These are phyloP conservation scores for Ramaria rubella DNA, from an alignment of 768 basidiomycete species.

Conservation along the genomic window DNA sequence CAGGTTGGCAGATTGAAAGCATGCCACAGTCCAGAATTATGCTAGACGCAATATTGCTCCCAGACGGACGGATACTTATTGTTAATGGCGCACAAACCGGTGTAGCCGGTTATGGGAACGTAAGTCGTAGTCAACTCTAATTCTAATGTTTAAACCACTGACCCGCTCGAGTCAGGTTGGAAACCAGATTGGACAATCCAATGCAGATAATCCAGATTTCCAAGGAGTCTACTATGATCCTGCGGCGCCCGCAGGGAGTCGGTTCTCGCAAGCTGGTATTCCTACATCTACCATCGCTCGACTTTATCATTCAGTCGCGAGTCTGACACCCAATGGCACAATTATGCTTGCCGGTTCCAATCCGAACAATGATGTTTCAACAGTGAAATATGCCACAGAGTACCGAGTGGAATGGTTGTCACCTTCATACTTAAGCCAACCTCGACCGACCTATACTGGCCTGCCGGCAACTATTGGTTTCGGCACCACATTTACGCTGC, in stretches of 20 bases:
- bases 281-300: slow-evolving; percentile 26
- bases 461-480: slow-evolving; percentile 22
- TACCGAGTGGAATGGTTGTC: slow-evolving; percentile 37
- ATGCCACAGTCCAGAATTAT: slow-evolving; percentile 36
- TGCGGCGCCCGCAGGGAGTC: slow-evolving; percentile 21
- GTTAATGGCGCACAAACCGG: slow-evolving; percentile 39
- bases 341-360: slow-evolving; percentile 40
- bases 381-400: slow-evolving; percentile 20
- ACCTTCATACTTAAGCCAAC: slow-evolving; percentile 32
- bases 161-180: slow-evolving; percentile 5
- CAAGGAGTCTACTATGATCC: slow-evolving; percentile 29
- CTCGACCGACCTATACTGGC: slow-evolving; percentile 30
- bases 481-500: slow-evolving; percentile 6
- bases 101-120: slow-evolving; percentile 33
- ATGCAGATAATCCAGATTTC: slow-evolving; percentile 31
- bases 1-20: slow-evolving; percentile 40
- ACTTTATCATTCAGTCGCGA: slow-evolving; percentile 35
- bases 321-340: slow-evolving; percentile 26
- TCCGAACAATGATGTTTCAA: slow-evolving; percentile 31
- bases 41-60: slow-evolving; percentile 25
- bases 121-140: too few relatives aligned
- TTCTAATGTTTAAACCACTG: slow-evolving; percentile 14
- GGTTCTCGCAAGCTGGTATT: slow-evolving; percentile 32
- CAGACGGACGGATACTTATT: slow-evolving; percentile 36
- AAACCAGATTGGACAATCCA: slow-evolving; percentile 31